These are phyloP conservation scores for Penicillium hesseltinei DNA, from an alignment of 2,329 filamentous ascomycete genomes.

Conservation along the genomic window DNA sequence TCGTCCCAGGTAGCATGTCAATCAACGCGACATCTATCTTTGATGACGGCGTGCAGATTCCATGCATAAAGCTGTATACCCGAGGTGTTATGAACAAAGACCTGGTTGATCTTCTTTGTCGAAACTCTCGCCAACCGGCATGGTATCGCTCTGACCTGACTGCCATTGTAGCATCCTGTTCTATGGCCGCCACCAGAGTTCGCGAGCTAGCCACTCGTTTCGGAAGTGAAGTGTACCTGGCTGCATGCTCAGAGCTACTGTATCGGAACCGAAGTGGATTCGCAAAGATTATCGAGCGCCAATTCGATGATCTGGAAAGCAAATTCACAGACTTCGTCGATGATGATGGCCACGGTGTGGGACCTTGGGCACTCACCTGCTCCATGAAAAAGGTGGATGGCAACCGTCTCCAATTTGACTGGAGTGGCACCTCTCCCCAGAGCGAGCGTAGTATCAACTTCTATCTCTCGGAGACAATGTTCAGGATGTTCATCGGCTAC, in stretches of 20 bases:
- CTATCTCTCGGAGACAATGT: slow-evolving; percentile 51
- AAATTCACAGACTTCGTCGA: slow-evolving; percentile 53
- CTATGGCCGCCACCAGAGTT: slow-evolving; percentile 46
- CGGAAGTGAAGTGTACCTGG: slow-evolving; percentile 46
- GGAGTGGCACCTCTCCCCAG: slow-evolving; percentile 50
- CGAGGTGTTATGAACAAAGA: slow-evolving; percentile 46
- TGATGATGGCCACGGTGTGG: slow-evolving; percentile 48
- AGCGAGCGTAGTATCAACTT: slow-evolving; percentile 50
- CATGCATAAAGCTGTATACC: slow-evolving; percentile 49
- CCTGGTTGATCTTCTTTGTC: slow-evolving; percentile 47
- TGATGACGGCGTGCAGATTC: slow-evolving; percentile 53
- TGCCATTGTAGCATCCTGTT: slow-evolving; percentile 49
- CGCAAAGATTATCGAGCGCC: slow-evolving; percentile 47
- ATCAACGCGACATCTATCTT: slow-evolving; percentile 50
- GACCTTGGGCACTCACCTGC: slow-evolving; percentile 50
- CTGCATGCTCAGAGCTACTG: slow-evolving; percentile 47
- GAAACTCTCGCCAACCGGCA: slow-evolving; percentile 50
- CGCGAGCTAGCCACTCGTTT: slow-evolving; percentile 48
- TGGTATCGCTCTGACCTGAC: slow-evolving; percentile 52
- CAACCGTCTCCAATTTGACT: slow-evolving; percentile 49
- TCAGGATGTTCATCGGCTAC: slow-evolving; percentile 52
- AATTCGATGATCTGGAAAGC: slow-evolving; percentile 44
- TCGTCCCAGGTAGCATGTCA: slow-evolving; percentile 52
- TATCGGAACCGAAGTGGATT: slow-evolving; percentile 47
- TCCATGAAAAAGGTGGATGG: slow-evolving; percentile 46